These are phyloP conservation scores for Lotus japonicus DNA, from an alignment of 306 rosid genomes.

Conservation along the genomic window DNA sequence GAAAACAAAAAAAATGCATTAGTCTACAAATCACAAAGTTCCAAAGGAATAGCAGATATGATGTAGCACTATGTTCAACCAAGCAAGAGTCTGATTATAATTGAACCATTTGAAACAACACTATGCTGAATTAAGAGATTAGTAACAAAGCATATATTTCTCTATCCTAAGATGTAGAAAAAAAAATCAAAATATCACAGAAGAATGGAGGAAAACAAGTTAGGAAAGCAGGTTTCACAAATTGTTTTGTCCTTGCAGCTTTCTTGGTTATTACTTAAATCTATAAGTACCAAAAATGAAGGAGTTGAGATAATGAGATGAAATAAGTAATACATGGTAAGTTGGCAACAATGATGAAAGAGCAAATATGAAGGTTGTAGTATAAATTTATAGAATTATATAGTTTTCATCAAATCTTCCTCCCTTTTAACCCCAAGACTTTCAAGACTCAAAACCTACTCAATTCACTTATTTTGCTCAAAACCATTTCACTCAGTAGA, in stretches of 20 bases:
- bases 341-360: background rate
- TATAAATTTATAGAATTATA: background rate
- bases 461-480: background rate
- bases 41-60: background rate
- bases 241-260: no score
- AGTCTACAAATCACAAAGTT: background rate
- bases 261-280: no score
- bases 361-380: background rate
- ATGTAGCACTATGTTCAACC: background rate
- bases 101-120: no score
- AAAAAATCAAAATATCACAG: no score
- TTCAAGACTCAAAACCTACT: background rate
- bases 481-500: background rate
- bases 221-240: no score
- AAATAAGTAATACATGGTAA: background rate
- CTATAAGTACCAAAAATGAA: background rate
- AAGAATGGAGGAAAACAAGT: no score
- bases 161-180: no score
- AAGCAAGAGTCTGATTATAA: no score
- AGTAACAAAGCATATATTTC: no score
- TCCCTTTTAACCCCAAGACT: background rate
- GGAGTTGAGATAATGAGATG: background rate
- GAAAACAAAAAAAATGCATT: background rate
- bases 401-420: background rate
- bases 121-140: no score